Conservation (phyloP, 2,329 filamentous ascomycete species). For the Hypoxylon sp. region DNA sequence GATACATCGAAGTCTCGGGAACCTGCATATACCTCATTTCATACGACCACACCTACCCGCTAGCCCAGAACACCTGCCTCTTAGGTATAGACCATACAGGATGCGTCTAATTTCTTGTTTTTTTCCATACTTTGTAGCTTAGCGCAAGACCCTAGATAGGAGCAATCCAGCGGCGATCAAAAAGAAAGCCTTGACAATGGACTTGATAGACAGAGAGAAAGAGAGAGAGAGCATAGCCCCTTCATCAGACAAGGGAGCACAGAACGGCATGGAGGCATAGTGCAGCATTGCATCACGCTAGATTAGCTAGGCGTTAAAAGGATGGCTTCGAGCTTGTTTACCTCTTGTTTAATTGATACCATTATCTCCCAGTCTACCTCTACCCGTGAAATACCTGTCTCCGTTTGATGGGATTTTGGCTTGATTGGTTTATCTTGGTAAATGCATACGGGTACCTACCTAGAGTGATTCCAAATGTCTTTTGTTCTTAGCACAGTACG, state of each 20-base stretch:
- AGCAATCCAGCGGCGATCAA: not conserved
- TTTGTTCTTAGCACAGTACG: not conserved
- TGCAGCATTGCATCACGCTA: not conserved
- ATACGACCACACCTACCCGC: not conserved
- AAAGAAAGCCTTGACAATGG: not conserved
- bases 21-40: not conserved
- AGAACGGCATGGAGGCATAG: not conserved
- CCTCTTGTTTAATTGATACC: not conserved
- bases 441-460: too few species aligned
- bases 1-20: not conserved
- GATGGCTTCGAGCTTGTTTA: not conserved
- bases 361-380: too few species aligned
- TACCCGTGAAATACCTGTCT: not conserved
- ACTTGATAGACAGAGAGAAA: not conserved
- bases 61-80: too few species aligned
- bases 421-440: not conserved
- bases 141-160: not conserved
- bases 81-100: not conserved
- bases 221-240: not conserved
- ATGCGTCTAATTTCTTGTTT: not conserved
- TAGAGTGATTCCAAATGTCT: not conserved
- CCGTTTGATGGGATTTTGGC: not conserved
- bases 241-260: not conserved
- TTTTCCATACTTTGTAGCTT: not conserved
- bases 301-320: not conserved